Base-by-base conservation (phyloP, 225 moss, liverwort and hornwort genomes). In the Straminergon stramineum region DNA sequence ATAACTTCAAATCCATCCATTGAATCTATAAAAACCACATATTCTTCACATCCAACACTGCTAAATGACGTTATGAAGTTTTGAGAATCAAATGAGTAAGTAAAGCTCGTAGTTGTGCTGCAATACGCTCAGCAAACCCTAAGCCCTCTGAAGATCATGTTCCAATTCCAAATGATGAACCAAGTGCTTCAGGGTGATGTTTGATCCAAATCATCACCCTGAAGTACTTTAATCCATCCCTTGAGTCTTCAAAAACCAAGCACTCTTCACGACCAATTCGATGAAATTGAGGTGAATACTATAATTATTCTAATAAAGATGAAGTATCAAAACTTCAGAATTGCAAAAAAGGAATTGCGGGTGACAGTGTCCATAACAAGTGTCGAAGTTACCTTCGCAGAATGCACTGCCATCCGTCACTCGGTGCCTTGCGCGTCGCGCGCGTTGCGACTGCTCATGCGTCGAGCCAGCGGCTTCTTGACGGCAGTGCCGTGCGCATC, bases 401-500 rank as follows among this genome's bases (percentile, higher is more conserved):
- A 39, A 60, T 58, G 80, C 58, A n/a, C 10, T 39, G 60, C 18
- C 18, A 8, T 61, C 48, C 61, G 1, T 77, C 77, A 89, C 34
- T 79, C 57, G 37, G 21, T 83, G 55, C 28, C 77, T 45, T n/a
- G 58, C 41, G 68, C 81, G 85, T 56, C 82, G 32, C 78, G 89
- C 31, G 91, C 61, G 34, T 64, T 94, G 76, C 90, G 94, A 41
- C 85, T 93, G 66, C 95, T 94, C 87, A 20, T 52, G 66, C 96
- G 97, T 82, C 93, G 92, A 11, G 95, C 90, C 84, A 95, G 81
- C 16, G 94, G 85, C 67, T 83, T 89, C 52, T 88, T 92, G 20
- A 88, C 83, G 17, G 91, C 78, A 53, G 91, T 90, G 41, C 91
- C 92, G 17, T 90, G 87, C 43, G 90, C 93, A 43, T 92, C 90